Percentiles rank a stretch among this genome's conserved stretches.
These are phyloP conservation scores for Bimuria novae-zelandiae DNA, from an alignment of 2,329 filamentous ascomycete species.

Conservation along the genomic window DNA sequence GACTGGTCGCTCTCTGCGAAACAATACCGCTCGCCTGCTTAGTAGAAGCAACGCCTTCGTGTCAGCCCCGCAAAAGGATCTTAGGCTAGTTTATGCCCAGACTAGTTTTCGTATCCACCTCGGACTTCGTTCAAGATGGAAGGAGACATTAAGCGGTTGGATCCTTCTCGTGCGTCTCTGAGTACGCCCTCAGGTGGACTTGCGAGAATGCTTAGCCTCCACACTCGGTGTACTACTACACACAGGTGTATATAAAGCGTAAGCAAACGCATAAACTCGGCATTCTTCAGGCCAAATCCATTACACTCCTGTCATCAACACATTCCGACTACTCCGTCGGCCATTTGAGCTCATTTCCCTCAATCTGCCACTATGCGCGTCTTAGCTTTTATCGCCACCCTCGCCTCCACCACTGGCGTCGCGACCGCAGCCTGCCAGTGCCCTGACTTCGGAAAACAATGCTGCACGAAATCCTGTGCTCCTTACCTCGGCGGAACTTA, in stretches of 20 bases:
- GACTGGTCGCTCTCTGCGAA: not conserved
- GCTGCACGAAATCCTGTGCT: not conserved
- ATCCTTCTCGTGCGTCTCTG: slow-evolving; percentile 2
- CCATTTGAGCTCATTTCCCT: not conserved
- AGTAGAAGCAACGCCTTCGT: not conserved
- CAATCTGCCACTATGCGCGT: not conserved
- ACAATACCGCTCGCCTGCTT: not conserved
- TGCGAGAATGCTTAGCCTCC: too few relatives aligned
- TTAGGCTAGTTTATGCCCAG: not conserved
- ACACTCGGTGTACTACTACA: not conserved
- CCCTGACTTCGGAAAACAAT: not conserved
- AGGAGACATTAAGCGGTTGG: not conserved
- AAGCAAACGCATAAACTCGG: too few relatives aligned
- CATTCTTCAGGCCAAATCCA: too few relatives aligned
- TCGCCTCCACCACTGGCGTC: not conserved
- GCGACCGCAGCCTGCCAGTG: not conserved
- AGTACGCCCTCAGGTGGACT: too few relatives aligned
- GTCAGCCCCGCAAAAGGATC: not conserved
- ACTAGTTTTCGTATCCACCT: not conserved
- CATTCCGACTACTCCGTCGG: too few relatives aligned
- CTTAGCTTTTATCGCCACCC: not conserved
- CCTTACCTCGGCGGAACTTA: not conserved
- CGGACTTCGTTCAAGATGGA: not conserved
- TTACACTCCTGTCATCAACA: not conserved
- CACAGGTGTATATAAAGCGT: not conserved